Base-by-base conservation (phyloP, 176 grass and related monocot species). In the Rhynchospora tenuis region DNA sequence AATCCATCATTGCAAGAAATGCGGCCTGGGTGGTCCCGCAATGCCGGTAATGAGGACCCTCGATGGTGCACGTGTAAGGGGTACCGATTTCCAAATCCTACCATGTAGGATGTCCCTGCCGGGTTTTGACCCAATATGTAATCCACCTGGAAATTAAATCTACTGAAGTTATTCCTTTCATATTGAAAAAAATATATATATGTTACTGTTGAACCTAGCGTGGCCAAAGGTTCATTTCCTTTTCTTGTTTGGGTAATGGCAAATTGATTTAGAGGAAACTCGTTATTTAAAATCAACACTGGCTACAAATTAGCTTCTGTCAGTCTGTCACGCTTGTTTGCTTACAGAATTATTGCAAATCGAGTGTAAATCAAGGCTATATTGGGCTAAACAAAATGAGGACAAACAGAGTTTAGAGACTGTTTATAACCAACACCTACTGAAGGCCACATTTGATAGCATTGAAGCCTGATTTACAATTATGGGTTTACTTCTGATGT, bases 71-170 rank as follows among this genome's bases (percentile, higher is more conserved):
- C 85, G 54, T 52, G 88, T 1, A 67, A 26, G 31, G 88, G 91
- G 86, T 65, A 90, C 38, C 66, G 44, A 38, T 48, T 12, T 0
- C 86, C 86, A 63, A 90, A 90, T 52, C 91, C 91, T 6, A 93
- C 88, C 91, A 93, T 93, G 91, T 90, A 93, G 0, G 91, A 88
- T 79, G 58, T 88, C 68, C 26, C 51, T 6, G 62, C 19, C 81
- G 88, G 89, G 77, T 93, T 93, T 1, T 83, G 84, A 28, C 91
- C 91, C 13, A 93, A 86, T 4, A 92, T 85, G 77, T 94, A 94
- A 51, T 94, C 93, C 45, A 92, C 93, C 93, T 94, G 83, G 24
- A 44, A 70, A 16, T 42, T 20, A 76, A 75, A 28, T 54, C 22
- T 12, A 28, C 46, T 16, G 13, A 13, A 75, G 12, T 54, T 28